Evolutionary conservation across 345 rosid genomes (phyloP), one percentile per base, ranked within the genome.

Genomic region (Passiflora organensis): DNA sequence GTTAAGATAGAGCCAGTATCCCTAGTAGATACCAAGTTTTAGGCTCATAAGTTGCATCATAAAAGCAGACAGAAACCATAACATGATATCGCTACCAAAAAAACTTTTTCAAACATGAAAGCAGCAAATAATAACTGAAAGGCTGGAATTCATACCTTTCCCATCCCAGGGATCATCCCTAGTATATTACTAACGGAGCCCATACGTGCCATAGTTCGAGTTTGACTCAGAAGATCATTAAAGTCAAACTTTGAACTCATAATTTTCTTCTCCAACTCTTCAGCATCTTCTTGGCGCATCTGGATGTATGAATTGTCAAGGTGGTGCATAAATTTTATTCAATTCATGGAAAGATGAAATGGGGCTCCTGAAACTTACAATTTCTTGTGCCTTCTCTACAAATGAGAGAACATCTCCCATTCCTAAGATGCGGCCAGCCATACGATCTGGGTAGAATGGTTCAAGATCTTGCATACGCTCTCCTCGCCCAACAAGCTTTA

Each of bases 121-220:
- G 22, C 14, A 41, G 4, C 3, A 41, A 1, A 39, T 10, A 10
- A 39, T 4, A 41, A 14, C 15, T 25, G 44, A 48, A 63, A 57
- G 51, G 49, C 58, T 32, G 32, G 56, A 24, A 32, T 47, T 34
- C 63, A 16, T 73, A 81, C 95, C 96, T 93, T 89, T 18, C 81
- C 87, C 99, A 93, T 84, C 59, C 99, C 96, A 0, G 96, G 99
- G 55, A 93, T 89, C 99, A 93, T 93, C 69, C 99, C 95, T 55
- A 93, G 68, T 62, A 89, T 89, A 47, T 87, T 89, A 60, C 83
- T 78, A 91, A 93, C 80, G 19, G 99, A 89, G 55, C 99, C 99
- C 99, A 93, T 93, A n/a, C 77, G 85, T 32, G 99, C 96, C 73
- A 93, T 93, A 34, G 93, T 77, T 34, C 94, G 89, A 58, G 96